Evolutionary conservation across 805 yeast species (phyloP).

Genomic region (Yamadazyma kitorensis): DNA sequence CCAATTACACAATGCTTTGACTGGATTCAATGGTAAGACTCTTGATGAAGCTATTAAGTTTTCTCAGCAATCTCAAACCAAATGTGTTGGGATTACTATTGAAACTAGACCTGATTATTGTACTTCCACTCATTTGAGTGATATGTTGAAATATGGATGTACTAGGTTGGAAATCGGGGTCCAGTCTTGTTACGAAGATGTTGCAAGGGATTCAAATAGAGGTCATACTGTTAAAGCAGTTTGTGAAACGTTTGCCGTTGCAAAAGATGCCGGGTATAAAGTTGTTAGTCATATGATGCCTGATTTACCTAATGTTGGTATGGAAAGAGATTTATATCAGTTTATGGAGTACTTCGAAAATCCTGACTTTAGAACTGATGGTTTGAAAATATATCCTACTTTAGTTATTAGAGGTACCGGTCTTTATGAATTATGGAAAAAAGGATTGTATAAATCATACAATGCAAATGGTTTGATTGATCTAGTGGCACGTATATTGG

Average conservation of each 20-base stretch:
- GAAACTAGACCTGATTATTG: constrained; percentile 99
- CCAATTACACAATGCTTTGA: constrained; percentile 88
- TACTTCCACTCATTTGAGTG: constrained; percentile 91
- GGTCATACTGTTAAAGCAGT: constrained; percentile 97
- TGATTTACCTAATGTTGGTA: constrained; percentile 96
- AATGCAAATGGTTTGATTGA: constrained; percentile 93
- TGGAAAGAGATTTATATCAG: constrained; percentile 97
- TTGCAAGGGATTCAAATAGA: constrained; percentile 95
- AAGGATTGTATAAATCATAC: constrained; percentile 90
- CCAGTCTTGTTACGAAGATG: constrained; percentile 96
- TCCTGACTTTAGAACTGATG: constrained; percentile 96
- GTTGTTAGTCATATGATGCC: constrained; percentile 99
- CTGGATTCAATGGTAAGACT: constrained; percentile 85
- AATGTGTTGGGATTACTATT: constrained; percentile 97
- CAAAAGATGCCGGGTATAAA: constrained; percentile 98
- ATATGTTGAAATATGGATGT: constrained; percentile 95
- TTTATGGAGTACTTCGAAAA: constrained; percentile 95
- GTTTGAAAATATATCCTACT: constrained; percentile 92
- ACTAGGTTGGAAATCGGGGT: constrained; percentile 97
- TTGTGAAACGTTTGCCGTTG: constrained; percentile 89
- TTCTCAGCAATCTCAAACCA: constrained; percentile 92
- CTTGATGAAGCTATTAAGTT: constrained; percentile 87
- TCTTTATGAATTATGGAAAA: constrained; percentile 94
- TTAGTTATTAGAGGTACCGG: constrained; percentile 97
- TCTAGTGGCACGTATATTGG: constrained; percentile 91